Percentiles rank a stretch among this genome's conserved stretches.
These are phyloP conservation scores for Eucalyptus erythrocorys DNA, from an alignment of 345 rosid species.

Conservation along the genomic window DNA sequence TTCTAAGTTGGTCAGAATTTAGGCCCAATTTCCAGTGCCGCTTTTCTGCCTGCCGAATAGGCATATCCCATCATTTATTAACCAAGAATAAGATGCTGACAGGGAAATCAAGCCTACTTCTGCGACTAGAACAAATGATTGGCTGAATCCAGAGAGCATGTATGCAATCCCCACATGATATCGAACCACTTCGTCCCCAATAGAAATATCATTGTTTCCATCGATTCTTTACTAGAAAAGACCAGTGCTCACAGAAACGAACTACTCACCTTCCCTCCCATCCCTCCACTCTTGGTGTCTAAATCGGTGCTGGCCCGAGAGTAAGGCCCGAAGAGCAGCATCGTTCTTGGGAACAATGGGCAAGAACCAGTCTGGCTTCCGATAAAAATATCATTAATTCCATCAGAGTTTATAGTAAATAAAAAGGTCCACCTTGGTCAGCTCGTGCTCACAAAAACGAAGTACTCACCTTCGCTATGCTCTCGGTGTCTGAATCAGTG, in stretches of 20 bases:
- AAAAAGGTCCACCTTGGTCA: not conserved
- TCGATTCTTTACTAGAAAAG: not conserved
- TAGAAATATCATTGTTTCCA: not conserved
- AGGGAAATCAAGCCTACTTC: not conserved
- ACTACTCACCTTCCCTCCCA: not conserved
- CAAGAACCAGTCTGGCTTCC: not conserved
- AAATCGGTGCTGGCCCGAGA: not conserved
- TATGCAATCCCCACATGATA: not conserved
- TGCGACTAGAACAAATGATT: not conserved
- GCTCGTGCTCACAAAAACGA: not conserved
- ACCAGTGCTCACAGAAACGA: not conserved
- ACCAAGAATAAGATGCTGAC: not conserved
- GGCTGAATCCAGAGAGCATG: not conserved
- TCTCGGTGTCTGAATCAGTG: not conserved
- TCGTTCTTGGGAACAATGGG: not conserved
- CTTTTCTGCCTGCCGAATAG: not conserved
- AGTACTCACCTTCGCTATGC: not conserved
- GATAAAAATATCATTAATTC: not conserved
- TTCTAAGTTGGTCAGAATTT: not conserved
- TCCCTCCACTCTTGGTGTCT: not conserved
- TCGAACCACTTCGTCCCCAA: not conserved
- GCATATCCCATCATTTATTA: not conserved
- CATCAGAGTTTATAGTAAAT: not conserved
- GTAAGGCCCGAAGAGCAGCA: not conserved
- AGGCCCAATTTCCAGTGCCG: not conserved